Evolutionary conservation across 2,329 filamentous ascomycete genomes (phyloP).

Genomic region (Penicillium sp.): DNA sequence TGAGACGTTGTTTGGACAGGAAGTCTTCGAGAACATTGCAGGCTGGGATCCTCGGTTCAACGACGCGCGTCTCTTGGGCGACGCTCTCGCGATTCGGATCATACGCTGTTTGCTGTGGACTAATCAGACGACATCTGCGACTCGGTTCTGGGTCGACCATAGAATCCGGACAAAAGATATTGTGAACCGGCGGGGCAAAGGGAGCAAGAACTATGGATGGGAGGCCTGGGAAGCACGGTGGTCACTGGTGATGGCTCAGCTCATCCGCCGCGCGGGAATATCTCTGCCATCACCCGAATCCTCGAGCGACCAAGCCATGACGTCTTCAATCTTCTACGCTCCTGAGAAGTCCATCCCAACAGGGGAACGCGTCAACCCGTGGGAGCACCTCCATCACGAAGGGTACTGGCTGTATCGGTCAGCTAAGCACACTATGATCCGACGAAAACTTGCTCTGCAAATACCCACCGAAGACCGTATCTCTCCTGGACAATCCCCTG

Average conservation of each 20-base stretch:
- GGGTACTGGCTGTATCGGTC: conserved; percentile 63
- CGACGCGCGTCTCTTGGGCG: conserved; percentile 84
- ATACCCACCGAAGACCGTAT: conserved; percentile 62
- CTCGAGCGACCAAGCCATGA: conserved; percentile 23
- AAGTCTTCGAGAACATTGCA: conserved; percentile 84
- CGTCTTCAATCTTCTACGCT: conserved; percentile 45
- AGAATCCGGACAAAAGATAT: conserved; percentile 72
- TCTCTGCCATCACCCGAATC: conserved; percentile 44
- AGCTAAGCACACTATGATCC: conserved; percentile 52
- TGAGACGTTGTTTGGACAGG: conserved; percentile 75
- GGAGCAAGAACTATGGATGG: conserved; percentile 89
- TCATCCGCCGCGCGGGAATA: conserved; percentile 56
- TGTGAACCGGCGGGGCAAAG: conserved; percentile 79
- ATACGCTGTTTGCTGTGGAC: conserved; percentile 82
- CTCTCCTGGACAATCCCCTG: conserved; percentile 57
- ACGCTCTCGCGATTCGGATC: conserved; percentile 76
- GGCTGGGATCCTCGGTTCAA: conserved; percentile 91
- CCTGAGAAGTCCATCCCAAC: conserved; percentile 54
- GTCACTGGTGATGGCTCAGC: conserved; percentile 62
- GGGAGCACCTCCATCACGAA: conserved; percentile 62
- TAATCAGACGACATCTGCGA: conserved; percentile 75
- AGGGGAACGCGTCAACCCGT: conserved; percentile 56
- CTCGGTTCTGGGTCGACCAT: conserved; percentile 78
- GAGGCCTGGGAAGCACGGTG: conserved; percentile 86
- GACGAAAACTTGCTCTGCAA: conserved; percentile 54